These are phyloP conservation scores for Trichoderma sp. DNA, from an alignment of 2,329 filamentous ascomycete species.

Conservation along the genomic window DNA sequence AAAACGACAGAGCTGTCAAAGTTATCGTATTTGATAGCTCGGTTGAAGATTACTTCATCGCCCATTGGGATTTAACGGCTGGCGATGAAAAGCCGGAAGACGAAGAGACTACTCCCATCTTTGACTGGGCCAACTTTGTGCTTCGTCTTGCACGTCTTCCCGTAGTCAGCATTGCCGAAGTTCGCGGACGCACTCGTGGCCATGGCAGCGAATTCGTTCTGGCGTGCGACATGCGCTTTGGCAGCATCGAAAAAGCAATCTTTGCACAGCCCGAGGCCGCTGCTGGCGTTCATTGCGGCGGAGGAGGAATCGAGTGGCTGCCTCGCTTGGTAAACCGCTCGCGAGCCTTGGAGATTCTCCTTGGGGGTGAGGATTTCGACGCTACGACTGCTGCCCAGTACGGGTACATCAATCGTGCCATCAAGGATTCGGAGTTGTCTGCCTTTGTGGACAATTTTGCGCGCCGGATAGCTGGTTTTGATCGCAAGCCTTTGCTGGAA, in stretches of 20 bases:
- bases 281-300: neutral
- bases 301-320: neutral
- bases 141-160: neutral
- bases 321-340: neutral
- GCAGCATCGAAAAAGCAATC: neutral
- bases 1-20: neutral
- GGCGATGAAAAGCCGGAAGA: neutral
- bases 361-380: neutral
- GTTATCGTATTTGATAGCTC: slow-evolving; percentile 5
- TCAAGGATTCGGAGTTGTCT: neutral
- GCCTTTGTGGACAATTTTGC: neutral
- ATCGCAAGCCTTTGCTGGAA: neutral
- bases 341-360: neutral
- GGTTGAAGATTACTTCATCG: neutral
- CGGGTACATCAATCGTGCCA: neutral
- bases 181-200: neutral
- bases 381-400: slow-evolving; percentile 5
- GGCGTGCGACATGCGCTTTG: slow-evolving; percentile 1
- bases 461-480: neutral
- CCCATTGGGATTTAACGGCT: neutral
- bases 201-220: neutral
- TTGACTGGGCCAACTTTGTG: neutral
- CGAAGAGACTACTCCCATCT: neutral
- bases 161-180: neutral
- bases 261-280: neutral